Percentiles rank a stretch among this genome's conserved stretches.
Conservation (phyloP, 345 rosid genomes). For the Hevea brasiliensis region DNA sequence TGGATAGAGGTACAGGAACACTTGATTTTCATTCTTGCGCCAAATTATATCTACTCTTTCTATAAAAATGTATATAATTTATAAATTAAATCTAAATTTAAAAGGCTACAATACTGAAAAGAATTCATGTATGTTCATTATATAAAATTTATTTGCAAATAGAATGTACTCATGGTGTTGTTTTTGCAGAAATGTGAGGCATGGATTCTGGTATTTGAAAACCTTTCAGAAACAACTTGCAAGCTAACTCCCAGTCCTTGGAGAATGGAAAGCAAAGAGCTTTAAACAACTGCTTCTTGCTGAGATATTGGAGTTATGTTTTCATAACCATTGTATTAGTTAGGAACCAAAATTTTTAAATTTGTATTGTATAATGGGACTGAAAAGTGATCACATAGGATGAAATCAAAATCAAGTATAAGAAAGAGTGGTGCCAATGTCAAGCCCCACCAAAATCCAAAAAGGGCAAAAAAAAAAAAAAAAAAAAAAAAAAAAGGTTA, state of each 20-base stretch:
- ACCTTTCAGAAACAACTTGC: neutral
- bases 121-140: too few species aligned
- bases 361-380: neutral
- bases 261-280: neutral
- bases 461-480: neutral
- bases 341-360: neutral
- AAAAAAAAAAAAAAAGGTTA: too few species aligned
- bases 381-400: slow-evolving; percentile 10
- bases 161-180: neutral
- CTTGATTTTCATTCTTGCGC: neutral
- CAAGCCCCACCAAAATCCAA: neutral
- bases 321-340: neutral
- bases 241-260: neutral
- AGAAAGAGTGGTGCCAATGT: neutral
- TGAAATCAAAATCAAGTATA: neutral
- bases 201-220: slow-evolving; percentile 7
- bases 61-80: too few species aligned
- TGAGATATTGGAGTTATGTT: neutral
- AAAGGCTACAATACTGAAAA: too few species aligned
- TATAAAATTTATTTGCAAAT: too few species aligned
- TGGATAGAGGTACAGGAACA: slow-evolving; percentile 34
- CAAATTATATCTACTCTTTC: too few species aligned
- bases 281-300: too few species aligned
- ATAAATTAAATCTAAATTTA: too few species aligned
- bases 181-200: slow-evolving; percentile 33